Percentiles rank a stretch among this genome's conserved stretches.
Conservation (phyloP, 2,329 filamentous ascomycete genomes). For the Aspergillus versicolor region DNA sequence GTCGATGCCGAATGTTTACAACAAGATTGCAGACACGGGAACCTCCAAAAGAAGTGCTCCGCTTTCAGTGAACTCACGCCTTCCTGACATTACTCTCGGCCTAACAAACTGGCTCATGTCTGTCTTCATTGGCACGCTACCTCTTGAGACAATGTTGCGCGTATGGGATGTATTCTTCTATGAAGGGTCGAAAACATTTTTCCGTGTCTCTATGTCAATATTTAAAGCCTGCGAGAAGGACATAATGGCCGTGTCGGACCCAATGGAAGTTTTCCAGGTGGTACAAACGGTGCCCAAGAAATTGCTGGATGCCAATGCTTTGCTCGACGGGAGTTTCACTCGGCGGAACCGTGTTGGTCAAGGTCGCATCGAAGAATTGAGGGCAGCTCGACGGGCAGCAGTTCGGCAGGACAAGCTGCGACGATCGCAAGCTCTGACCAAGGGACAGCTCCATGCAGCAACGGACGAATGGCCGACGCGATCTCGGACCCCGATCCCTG, state of each 20-base stretch:
- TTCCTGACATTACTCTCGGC: constrained; percentile 88
- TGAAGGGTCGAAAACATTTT: constrained; percentile 90
- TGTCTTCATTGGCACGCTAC: constrained; percentile 87
- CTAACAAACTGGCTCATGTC: constrained; percentile 99
- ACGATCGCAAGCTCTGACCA: constrained; percentile 36
- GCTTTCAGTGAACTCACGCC: constrained; percentile 49
- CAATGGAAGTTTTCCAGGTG: constrained; percentile 94
- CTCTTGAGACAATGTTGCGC: constrained; percentile 85
- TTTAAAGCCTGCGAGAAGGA: constrained; percentile 85
- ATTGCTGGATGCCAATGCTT: constrained; percentile 75
- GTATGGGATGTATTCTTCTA: constrained; percentile 97
- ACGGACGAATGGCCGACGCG: constrained; percentile 34
- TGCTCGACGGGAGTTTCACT: constrained; percentile 82
- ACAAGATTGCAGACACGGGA: constrained; percentile 77
- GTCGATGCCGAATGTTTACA: constrained; percentile 78
- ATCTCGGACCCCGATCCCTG: constrained; percentile 28
- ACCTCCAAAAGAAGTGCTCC: constrained; percentile 40
- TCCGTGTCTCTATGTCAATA: constrained; percentile 84
- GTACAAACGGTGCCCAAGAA: constrained; percentile 82
- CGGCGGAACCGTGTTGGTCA: constrained; percentile 79
- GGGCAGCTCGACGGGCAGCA: constrained; percentile 64
- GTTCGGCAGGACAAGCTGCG: constrained; percentile 43
- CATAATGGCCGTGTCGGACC: constrained; percentile 75
- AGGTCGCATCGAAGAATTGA: constrained; percentile 72
- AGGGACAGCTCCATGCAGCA: constrained; percentile 33